Percentiles rank a stretch among this genome's conserved stretches.
Evolutionary conservation across 2,329 filamentous ascomycete genomes (phyloP).

Genomic region (Pseudocercospora macadamiae): DNA sequence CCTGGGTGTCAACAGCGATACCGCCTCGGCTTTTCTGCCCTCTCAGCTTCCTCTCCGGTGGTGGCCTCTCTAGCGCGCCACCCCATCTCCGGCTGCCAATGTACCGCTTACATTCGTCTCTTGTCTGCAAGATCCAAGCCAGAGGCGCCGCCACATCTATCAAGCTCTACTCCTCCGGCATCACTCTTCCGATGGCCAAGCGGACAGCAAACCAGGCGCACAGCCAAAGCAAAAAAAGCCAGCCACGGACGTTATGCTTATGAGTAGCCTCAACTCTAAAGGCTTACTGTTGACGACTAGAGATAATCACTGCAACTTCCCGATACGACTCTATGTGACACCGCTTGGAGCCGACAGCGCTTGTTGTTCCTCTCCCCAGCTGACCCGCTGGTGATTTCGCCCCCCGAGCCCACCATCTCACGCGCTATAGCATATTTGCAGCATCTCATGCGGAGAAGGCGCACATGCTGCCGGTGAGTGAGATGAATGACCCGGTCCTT

Average conservation of each 20-base stretch:
- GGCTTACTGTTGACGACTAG: constrained; percentile 10
- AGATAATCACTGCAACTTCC: constrained; percentile 28
- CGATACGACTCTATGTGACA: constrained; percentile 22
- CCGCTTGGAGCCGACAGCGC: constrained; percentile 13
- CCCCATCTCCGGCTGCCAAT: constrained; percentile 4
- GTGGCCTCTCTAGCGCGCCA: constrained; percentile 21
- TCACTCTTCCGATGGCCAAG: constrained; percentile 22
- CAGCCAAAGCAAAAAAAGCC: constrained; percentile 9
- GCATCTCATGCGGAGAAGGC: background rate
- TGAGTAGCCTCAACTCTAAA: constrained; percentile 26
- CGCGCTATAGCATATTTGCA: background rate
- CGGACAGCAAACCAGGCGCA: background rate
- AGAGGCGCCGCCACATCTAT: constrained; percentile 23
- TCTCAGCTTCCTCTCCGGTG: constrained; percentile 2
- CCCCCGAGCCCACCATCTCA: background rate
- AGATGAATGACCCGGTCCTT: background rate
- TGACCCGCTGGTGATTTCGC: constrained; percentile 4
- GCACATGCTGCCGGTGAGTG: background rate
- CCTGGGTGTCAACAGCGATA: background rate
- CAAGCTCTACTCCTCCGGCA: constrained; percentile 28
- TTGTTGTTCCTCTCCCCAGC: constrained; percentile 15
- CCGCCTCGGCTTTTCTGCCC: constrained; percentile 13
- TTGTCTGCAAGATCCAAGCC: constrained; percentile 12
- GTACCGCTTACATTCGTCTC: constrained; percentile 7
- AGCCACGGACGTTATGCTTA: constrained; percentile 31